These are phyloP conservation scores for Phoma sp. DNA, from an alignment of 2,329 filamentous ascomycete species.

Conservation along the genomic window DNA sequence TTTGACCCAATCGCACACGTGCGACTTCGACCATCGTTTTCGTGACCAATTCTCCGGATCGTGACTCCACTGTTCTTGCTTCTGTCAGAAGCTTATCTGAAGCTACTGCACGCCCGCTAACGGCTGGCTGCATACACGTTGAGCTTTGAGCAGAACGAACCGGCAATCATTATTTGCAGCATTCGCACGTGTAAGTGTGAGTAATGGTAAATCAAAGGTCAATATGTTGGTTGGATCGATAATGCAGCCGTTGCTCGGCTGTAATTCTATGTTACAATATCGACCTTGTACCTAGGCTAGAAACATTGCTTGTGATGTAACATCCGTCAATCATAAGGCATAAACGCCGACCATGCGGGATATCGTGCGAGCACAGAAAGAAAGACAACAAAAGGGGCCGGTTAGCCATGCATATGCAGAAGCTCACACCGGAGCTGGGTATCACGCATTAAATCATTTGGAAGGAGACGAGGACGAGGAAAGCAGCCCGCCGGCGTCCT, in stretches of 20 bases:
- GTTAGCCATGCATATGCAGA: conserved; percentile 31
- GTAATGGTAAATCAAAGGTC: background rate
- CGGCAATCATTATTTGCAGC: no score
- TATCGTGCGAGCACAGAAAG: conserved; percentile 25
- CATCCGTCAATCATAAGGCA: conserved; percentile 23
- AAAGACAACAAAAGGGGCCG: conserved; percentile 16
- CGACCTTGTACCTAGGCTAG: background rate
- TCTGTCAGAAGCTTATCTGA: conserved; percentile 15
- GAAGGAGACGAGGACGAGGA: conserved; percentile 22
- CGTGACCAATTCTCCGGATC: conserved; percentile 13
- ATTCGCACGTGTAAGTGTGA: background rate
- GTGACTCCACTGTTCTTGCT: conserved; percentile 14
- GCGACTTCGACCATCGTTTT: conserved; percentile 1
- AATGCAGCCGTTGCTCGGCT: background rate
- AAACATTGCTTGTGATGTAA: conserved; percentile 7
- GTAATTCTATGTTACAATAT: conserved; percentile 7
- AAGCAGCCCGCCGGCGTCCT: conserved; percentile 44
- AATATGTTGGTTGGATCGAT: background rate
- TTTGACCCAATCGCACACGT: conserved; percentile 12
- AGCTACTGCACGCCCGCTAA: conserved; percentile 7
- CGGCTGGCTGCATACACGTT: conserved; percentile 5
- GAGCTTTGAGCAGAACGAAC: background rate
- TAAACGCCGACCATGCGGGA: conserved; percentile 27
- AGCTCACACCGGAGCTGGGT: conserved; percentile 36
- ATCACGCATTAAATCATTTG: conserved; percentile 36